Evolutionary conservation across 257 asterid species (phyloP).

Genomic region (Buddleja alternifolia): DNA sequence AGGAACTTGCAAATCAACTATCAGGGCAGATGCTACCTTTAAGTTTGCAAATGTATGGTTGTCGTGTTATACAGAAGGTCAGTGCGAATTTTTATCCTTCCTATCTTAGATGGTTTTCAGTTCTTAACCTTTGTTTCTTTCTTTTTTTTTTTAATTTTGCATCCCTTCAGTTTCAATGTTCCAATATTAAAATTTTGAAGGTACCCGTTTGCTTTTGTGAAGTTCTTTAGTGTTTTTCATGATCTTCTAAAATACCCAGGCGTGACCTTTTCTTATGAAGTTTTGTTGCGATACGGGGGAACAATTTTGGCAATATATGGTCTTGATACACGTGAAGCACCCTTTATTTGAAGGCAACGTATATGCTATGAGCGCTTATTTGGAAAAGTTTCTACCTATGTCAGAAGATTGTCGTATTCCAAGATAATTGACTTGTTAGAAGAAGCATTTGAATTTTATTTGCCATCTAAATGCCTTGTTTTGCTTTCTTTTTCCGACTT

Average conservation of each 20-base stretch:
- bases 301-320: neutral
- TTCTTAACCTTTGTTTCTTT: neutral
- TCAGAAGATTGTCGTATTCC: neutral
- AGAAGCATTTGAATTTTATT: too few species aligned
- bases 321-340: neutral
- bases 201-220: neutral
- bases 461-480: too few species aligned
- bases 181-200: neutral
- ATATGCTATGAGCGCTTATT: neutral
- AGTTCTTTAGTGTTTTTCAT: constrained; percentile 3
- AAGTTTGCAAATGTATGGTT: constrained; percentile 95
- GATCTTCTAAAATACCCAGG: constrained; percentile 1
- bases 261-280: neutral
- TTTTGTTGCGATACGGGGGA: neutral
- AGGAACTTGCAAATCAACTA: constrained; percentile 74
- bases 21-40: constrained; percentile 69
- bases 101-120: constrained; percentile 14
- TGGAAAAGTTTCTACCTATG: neutral
- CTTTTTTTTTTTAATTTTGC: neutral
- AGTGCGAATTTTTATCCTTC: constrained; percentile 23
- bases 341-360: neutral
- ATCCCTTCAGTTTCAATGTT: neutral
- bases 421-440: neutral
- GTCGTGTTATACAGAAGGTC: constrained; percentile 97
- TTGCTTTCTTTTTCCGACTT: too few species aligned